Conservation (phyloP, 2,329 filamentous ascomycete species). For the Rutstroemia sydowiana region DNA sequence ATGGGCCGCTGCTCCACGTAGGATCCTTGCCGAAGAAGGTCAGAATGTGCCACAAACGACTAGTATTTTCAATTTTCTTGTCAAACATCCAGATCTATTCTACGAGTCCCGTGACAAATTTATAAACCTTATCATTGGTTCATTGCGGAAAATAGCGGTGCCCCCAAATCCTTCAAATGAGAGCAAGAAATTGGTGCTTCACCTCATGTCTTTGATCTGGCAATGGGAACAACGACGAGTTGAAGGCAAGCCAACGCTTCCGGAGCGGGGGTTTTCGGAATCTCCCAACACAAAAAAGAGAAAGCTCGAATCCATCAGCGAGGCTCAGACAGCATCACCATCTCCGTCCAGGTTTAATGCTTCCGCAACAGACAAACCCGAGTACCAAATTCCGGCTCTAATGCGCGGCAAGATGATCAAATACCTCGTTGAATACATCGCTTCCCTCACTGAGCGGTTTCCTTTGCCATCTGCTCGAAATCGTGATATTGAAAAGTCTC, state of each 20-base stretch:
- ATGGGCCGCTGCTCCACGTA: constrained; percentile 85
- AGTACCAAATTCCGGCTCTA: constrained; percentile 60
- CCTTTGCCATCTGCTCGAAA: constrained; percentile 64
- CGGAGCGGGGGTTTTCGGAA: constrained; percentile 44
- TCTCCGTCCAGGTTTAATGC: constrained; percentile 40
- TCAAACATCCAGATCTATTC: constrained; percentile 85
- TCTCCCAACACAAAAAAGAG: constrained; percentile 71
- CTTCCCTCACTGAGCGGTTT: constrained; percentile 79
- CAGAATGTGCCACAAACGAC: constrained; percentile 94
- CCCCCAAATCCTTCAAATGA: constrained; percentile 82
- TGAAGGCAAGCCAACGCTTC: constrained; percentile 43
- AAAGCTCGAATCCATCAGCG: constrained; percentile 51
- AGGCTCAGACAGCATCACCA: constrained; percentile 46
- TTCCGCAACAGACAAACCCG: constrained; percentile 43
- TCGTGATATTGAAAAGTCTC: constrained; percentile 42
- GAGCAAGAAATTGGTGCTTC: constrained; percentile 82
- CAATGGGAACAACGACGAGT: constrained; percentile 85
- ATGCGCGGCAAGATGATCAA: constrained; percentile 80
- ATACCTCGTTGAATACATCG: constrained; percentile 93
- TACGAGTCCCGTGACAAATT: constrained; percentile 94
- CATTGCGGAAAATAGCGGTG: constrained; percentile 78
- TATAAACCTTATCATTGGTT: constrained; percentile 78
- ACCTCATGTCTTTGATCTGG: constrained; percentile 85
- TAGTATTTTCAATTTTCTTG: constrained; percentile 94
- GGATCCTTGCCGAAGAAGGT: constrained; percentile 87